These are phyloP conservation scores for Ilex paraguariensis DNA, from an alignment of 305 asterid genomes.

Conservation along the genomic window DNA sequence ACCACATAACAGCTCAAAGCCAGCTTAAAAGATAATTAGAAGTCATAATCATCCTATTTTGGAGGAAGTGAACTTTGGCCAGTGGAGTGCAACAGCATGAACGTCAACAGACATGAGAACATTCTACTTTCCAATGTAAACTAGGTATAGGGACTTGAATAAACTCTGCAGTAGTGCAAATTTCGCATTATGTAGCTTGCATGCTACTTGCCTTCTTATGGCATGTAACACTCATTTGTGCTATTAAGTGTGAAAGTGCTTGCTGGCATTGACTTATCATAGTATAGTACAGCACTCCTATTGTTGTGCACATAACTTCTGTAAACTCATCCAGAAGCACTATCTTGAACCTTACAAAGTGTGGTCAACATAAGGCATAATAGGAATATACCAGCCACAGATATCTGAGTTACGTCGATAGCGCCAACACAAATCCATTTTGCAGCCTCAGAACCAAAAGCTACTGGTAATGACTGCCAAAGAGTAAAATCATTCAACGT, in stretches of 20 bases:
- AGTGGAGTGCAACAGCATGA: too few species aligned
- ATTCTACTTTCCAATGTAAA: too few species aligned
- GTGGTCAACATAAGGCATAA: background rate
- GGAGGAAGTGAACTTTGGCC: too few species aligned
- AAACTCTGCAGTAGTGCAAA: background rate
- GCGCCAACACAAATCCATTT: constrained; percentile 99
- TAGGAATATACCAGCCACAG: constrained; percentile 70
- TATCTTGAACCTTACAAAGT: too few species aligned
- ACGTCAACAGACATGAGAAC: too few species aligned
- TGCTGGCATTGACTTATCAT: too few species aligned
- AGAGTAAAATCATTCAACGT: background rate
- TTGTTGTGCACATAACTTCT: too few species aligned
- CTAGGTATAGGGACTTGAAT: background rate
- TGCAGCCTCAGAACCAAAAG: constrained; percentile 90
- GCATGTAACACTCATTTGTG: background rate
- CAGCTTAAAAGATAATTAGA: too few species aligned
- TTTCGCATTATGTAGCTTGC: background rate
- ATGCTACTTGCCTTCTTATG: background rate
- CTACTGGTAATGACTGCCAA: constrained; percentile 88
- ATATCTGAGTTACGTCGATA: constrained; percentile 88
- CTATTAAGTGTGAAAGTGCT: too few species aligned
- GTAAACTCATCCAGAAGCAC: too few species aligned
- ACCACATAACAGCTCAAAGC: too few species aligned
- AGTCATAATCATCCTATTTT: too few species aligned
- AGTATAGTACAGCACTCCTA: background rate